These are phyloP conservation scores for Protomyces macrosporus DNA, from an alignment of 1,139 yeast genomes.

Conservation along the genomic window DNA sequence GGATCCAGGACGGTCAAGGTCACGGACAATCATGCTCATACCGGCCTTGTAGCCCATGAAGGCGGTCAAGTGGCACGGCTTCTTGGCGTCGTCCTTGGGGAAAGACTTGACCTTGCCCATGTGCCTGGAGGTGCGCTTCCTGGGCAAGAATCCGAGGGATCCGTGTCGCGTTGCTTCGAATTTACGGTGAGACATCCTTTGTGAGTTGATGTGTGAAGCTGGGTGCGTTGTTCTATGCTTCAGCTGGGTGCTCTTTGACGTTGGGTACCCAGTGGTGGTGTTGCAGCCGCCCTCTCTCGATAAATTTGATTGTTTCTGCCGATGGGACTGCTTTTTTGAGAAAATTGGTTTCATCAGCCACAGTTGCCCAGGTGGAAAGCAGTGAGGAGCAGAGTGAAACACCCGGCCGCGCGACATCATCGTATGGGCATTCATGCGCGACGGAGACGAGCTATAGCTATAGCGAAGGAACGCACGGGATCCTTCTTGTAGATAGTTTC, in stretches of 20 bases:
- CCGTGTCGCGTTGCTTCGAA: constrained; percentile 99
- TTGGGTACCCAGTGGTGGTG: background rate
- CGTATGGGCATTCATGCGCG: too few relatives aligned
- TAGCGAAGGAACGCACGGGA: background rate
- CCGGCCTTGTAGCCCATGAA: constrained; percentile 99
- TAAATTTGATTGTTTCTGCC: background rate
- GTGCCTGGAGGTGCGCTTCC: constrained; percentile 89
- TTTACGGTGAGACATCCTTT: constrained; percentile 95
- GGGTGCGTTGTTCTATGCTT: background rate
- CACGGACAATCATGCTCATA: constrained; percentile 99
- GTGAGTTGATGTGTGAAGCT: background rate
- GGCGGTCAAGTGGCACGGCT: constrained; percentile 98
- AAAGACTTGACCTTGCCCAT: constrained; percentile 98
- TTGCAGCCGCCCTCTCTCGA: background rate
- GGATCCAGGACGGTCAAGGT: constrained; percentile 99
- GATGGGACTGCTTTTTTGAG: background rate
- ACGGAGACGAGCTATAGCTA: background rate
- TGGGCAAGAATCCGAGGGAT: constrained; percentile 81
- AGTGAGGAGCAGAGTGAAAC: background rate
- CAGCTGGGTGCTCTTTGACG: background rate
- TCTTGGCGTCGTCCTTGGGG: constrained; percentile 98
- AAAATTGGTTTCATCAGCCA: too few relatives aligned
- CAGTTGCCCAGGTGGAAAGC: background rate
- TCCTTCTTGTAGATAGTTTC: too few relatives aligned
- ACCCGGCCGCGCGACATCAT: too few relatives aligned